Conservation (phyloP, 345 rosid species). For the Heritiera littoralis region DNA sequence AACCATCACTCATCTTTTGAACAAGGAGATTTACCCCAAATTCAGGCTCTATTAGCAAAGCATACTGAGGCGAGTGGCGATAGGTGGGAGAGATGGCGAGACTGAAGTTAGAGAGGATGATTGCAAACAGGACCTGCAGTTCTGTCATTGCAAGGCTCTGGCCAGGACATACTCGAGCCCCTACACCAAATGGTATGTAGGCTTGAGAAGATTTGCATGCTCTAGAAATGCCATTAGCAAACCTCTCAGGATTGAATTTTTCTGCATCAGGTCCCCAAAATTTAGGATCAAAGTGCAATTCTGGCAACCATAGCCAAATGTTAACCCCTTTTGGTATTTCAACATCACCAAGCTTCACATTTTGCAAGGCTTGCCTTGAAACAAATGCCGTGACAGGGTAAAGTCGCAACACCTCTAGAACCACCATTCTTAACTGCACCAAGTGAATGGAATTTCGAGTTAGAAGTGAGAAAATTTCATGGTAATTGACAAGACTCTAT, state of each 20-base stretch:
- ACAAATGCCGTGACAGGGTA: slow-evolving; percentile 20
- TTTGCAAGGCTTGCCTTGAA: slow-evolving; percentile 21
- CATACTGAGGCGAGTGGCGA: slow-evolving; percentile 17
- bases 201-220: slow-evolving; percentile 19
- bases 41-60: slow-evolving; percentile 15
- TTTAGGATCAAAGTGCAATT: slow-evolving; percentile 19
- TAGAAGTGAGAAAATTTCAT: neutral
- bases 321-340: slow-evolving; percentile 20
- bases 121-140: slow-evolving; percentile 23
- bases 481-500: neutral
- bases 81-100: slow-evolving; percentile 21
- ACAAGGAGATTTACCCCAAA: slow-evolving; percentile 19
- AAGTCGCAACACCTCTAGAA: slow-evolving; percentile 27
- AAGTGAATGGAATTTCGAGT: neutral
- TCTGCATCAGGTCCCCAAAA: slow-evolving; percentile 19
- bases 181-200: slow-evolving; percentile 25
- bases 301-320: slow-evolving; percentile 7
- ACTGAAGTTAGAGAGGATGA: slow-evolving; percentile 15
- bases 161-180: slow-evolving; percentile 21
- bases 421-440: slow-evolving; percentile 25
- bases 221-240: slow-evolving; percentile 29
- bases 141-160: slow-evolving; percentile 28
- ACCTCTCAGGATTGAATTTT: slow-evolving; percentile 30
- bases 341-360: slow-evolving; percentile 14
- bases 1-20: neutral